phyloP scores from a whole-genome alignment of 2,329 filamentous ascomycete genomes.

The Aspergillus unguis region DNA sequence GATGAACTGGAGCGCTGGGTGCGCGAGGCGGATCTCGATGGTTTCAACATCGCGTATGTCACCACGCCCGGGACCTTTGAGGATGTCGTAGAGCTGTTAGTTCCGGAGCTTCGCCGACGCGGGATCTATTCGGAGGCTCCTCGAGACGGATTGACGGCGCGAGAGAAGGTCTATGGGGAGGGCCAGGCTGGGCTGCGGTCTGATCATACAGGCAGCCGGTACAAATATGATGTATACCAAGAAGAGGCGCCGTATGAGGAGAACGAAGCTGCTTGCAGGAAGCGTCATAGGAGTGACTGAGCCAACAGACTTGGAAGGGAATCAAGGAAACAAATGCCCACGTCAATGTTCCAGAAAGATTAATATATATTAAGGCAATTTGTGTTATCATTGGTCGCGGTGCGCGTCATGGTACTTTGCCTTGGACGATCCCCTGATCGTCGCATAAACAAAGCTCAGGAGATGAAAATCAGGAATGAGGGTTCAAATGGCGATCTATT shows the following conservation, averaged over 20 bases:
- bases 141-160: conserved; percentile 43
- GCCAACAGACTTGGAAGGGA: too few species aligned
- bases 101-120: conserved; percentile 47
- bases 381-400: too few species aligned
- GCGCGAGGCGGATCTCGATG: conserved; percentile 42
- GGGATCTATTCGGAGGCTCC: conserved; percentile 41
- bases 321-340: too few species aligned
- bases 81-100: conserved; percentile 49
- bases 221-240: conserved; percentile 61
- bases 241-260: conserved; percentile 42
- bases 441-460: not conserved
- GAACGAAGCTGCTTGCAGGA: not conserved
- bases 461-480: not conserved
- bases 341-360: too few species aligned
- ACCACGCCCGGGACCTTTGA: conserved; percentile 53
- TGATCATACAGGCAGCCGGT: conserved; percentile 59
- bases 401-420: not conserved
- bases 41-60: conserved; percentile 47
- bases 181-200: conserved; percentile 56
- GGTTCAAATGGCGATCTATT: too few species aligned
- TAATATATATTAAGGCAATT: too few species aligned
- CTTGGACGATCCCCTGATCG: not conserved
- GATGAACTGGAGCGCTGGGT: conserved; percentile 50
- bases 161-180: conserved; percentile 61
- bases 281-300: too few species aligned